Percentiles rank a stretch among this genome's conserved stretches.
Conservation (phyloP, 1,139 yeast species). For the Zygosaccharomyces sapae region DNA sequence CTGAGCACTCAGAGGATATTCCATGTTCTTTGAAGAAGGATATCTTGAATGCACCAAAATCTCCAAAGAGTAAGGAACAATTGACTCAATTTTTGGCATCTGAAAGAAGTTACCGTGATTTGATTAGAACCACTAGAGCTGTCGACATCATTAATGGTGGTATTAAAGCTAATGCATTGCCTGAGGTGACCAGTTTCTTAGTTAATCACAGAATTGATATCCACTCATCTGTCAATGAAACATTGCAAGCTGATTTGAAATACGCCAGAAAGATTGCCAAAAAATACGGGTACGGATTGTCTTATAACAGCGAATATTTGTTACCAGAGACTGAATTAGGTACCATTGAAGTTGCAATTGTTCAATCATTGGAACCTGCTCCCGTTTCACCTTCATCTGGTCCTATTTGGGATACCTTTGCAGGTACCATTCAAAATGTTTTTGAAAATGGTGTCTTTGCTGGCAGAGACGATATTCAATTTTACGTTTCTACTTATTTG, state of each 20-base stretch:
- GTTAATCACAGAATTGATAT: constrained; percentile 55
- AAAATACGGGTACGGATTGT: constrained; percentile 46
- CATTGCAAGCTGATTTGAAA: constrained; percentile 41
- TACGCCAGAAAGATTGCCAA: constrained; percentile 44
- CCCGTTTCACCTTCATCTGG: constrained; percentile 50
- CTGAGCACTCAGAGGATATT: constrained; percentile 37
- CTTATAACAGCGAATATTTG: constrained; percentile 27
- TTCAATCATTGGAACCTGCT: constrained; percentile 47
- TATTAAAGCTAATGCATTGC: constrained; percentile 64
- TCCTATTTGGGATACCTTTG: constrained; percentile 47
- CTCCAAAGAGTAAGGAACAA: constrained; percentile 17
- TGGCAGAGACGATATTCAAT: constrained; percentile 36
- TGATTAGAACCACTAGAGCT: constrained; percentile 57
- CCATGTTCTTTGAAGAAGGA: constrained; percentile 21
- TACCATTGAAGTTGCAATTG: constrained; percentile 41
- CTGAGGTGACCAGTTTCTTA: constrained; percentile 55
- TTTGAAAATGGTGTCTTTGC: constrained; percentile 39
- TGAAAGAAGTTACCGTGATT: constrained; percentile 36
- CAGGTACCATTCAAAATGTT: constrained; percentile 52
- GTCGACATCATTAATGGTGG: constrained; percentile 59
- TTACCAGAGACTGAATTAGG: constrained; percentile 30
- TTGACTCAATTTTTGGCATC: constrained; percentile 31
- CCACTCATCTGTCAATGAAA: constrained; percentile 45
- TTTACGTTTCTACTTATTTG: constrained; percentile 56
- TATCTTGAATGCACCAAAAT: constrained; percentile 25